A percentile compares a stretch with the other conserved stretches of the same genome.
Evolutionary conservation across 345 rosid species (phyloP).

Genomic region (Viola odorata): DNA sequence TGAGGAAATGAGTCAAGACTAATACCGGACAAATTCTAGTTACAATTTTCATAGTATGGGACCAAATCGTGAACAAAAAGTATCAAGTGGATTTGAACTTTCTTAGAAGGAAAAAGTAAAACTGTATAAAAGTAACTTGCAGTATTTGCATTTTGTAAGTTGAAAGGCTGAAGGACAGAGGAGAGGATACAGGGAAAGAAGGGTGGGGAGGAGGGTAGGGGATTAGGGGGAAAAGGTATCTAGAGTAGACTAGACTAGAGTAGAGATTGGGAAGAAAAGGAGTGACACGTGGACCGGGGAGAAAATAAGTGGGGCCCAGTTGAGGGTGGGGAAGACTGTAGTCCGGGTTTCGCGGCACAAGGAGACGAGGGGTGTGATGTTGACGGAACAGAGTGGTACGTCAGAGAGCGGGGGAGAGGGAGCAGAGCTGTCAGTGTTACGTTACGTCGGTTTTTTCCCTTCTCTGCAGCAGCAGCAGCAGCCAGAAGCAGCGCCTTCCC

Average conservation of each 20-base stretch:
- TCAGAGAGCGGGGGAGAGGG: not conserved
- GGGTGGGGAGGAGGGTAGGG: not conserved
- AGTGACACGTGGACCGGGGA: not conserved
- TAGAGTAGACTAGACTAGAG: too few relatives aligned
- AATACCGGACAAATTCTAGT: too few relatives aligned
- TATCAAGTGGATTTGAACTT: too few relatives aligned
- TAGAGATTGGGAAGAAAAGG: not conserved
- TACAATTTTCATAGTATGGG: too few relatives aligned
- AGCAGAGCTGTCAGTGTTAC: slow-evolving; percentile 27
- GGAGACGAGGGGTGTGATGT: slow-evolving; percentile 24
- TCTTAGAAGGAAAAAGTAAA: too few relatives aligned
- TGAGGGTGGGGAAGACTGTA: slow-evolving; percentile 25
- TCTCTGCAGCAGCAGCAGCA: too few relatives aligned
- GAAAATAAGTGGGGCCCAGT: not conserved
- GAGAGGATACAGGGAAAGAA: not conserved
- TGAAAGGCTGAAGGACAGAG: too few relatives aligned
- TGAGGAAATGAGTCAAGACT: too few relatives aligned
- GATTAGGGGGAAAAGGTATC: not conserved
- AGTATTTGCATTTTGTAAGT: too few relatives aligned
- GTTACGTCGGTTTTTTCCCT: slow-evolving; percentile 25
- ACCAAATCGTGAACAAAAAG: too few relatives aligned
- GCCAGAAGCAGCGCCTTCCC: not conserved
- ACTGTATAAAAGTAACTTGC: too few relatives aligned
- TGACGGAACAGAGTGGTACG: slow-evolving; percentile 21
- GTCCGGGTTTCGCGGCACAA: slow-evolving; percentile 50